A percentile compares a stretch with the other conserved stretches of the same genome.
Evolutionary conservation across 257 asterid species (phyloP).

Genomic region (Ophiorrhiza pumila): DNA sequence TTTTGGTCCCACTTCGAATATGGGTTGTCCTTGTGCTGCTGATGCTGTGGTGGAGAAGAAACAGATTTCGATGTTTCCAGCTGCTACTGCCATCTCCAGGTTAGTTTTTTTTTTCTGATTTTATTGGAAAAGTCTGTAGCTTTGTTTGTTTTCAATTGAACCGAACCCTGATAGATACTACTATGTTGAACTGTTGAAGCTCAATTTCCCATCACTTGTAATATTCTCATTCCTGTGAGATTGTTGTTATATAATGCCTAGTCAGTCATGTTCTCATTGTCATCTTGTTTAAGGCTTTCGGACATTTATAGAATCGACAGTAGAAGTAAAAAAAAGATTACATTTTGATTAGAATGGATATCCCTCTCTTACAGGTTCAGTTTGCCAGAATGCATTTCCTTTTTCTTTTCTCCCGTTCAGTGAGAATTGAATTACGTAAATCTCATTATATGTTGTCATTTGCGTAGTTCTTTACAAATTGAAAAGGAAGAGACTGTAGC

Average conservation of each 20-base stretch:
- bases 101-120: constrained; percentile 17
- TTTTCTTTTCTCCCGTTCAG: neutral
- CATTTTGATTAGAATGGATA: no score
- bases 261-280: neutral
- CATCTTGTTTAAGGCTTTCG: neutral
- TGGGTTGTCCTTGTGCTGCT: constrained; percentile 17
- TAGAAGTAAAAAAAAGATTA: no score
- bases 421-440: neutral
- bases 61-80: constrained; percentile 11
- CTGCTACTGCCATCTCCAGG: constrained; percentile 36
- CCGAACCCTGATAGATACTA: no score
- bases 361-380: no score
- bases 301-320: no score
- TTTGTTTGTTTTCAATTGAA: neutral
- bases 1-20: constrained; percentile 23
- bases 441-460: constrained; percentile 16
- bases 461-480: constrained; percentile 45
- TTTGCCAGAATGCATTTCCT: neutral
- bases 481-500: constrained; percentile 31
- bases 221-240: neutral
- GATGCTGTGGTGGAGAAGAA: constrained; percentile 30
- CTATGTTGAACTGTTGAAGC: neutral
- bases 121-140: neutral
- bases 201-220: neutral
- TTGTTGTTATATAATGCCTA: neutral